phyloP scores from a whole-genome alignment of 768 basidiomycete genomes.

The Tricholoma sp. region DNA sequence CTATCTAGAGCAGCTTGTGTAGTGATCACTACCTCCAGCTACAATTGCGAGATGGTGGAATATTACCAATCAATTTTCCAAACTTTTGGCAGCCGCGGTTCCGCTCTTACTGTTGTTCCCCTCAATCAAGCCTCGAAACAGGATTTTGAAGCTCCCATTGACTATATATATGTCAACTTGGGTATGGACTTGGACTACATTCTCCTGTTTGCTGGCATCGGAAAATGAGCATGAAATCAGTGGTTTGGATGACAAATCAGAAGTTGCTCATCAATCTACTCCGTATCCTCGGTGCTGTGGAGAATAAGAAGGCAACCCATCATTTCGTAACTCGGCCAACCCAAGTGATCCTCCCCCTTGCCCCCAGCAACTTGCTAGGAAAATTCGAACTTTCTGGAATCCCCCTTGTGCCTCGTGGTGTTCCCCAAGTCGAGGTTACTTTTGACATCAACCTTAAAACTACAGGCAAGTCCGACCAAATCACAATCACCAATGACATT shows the following conservation, averaged over 20 bases:
- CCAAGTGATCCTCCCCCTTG: slow-evolving; percentile 95
- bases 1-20: slow-evolving; percentile 95
- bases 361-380: too few species aligned
- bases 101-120: slow-evolving; percentile 97
- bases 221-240: slow-evolving; percentile 99
- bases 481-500: too few species aligned
- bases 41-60: slow-evolving; percentile 91
- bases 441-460: too few species aligned
- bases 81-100: slow-evolving; percentile 88
- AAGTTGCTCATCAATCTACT: slow-evolving; percentile 97
- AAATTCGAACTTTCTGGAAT: too few species aligned
- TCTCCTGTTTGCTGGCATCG: slow-evolving; percentile 96
- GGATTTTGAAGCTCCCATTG: slow-evolving; percentile 95
- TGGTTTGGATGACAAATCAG: slow-evolving; percentile 93
- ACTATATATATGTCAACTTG: slow-evolving; percentile 95
- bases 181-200: slow-evolving; percentile 98
- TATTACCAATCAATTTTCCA: slow-evolving; percentile 99
- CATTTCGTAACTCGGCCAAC: slow-evolving; percentile 97
- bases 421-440: too few species aligned
- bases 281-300: slow-evolving; percentile 94
- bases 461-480: too few species aligned
- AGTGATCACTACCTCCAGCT: slow-evolving; percentile 96
- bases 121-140: slow-evolving; percentile 99
- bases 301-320: slow-evolving; percentile 95
- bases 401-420: too few species aligned